Base-by-base conservation (phyloP, 345 rosid genomes). In the Euclidium syriacum region DNA sequence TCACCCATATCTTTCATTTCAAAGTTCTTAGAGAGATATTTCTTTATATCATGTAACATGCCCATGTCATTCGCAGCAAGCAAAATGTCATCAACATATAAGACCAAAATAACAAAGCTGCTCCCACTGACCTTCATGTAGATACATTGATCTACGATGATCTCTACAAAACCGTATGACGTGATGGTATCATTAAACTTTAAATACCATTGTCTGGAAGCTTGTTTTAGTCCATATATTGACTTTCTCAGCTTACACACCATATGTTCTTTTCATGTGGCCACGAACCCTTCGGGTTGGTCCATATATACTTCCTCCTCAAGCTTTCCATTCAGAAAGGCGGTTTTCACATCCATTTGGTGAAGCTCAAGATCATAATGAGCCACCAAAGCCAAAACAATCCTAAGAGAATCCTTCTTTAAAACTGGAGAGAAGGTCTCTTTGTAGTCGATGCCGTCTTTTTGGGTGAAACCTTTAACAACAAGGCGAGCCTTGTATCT, bases 71-170 rank as follows among this genome's bases (percentile, higher is more conserved):
- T 36, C 0, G 17, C 10, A 36, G 16, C 42, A 55, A 32, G 1
- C 29, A 56, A 56, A 4, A 56, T 38, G 4, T 56, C 29, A 39
- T 38, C 48, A 36, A 56, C 30, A 56, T 56, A 56, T 12, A 38
- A 24, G 10, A 56, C 30, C 2, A 36, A 24, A 18, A 17, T 9
- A 1, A 33, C 18, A 23, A 17, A 19, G 22, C 15, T 41, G 23
- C n/a, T n/a, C n/a, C n/a, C n/a, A n/a, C n/a, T n/a, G n/a, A n/a
- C n/a, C n/a, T n/a, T n/a, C n/a, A n/a, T n/a, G n/a, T n/a, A n/a
- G n/a, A n/a, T n/a, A n/a, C n/a, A n/a, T n/a, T n/a, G n/a, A n/a
- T n/a, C n/a, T n/a, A n/a, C n/a, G n/a, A n/a, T n/a, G n/a, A n/a
- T n/a, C n/a, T n/a, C n/a, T n/a, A n/a, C n/a, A n/a, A n/a, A n/a